A percentile compares a stretch with the other conserved stretches of the same genome.
phyloP scores from a whole-genome alignment of 202 grass and related monocot species.

The Miscanthus sacchariflorus region DNA sequence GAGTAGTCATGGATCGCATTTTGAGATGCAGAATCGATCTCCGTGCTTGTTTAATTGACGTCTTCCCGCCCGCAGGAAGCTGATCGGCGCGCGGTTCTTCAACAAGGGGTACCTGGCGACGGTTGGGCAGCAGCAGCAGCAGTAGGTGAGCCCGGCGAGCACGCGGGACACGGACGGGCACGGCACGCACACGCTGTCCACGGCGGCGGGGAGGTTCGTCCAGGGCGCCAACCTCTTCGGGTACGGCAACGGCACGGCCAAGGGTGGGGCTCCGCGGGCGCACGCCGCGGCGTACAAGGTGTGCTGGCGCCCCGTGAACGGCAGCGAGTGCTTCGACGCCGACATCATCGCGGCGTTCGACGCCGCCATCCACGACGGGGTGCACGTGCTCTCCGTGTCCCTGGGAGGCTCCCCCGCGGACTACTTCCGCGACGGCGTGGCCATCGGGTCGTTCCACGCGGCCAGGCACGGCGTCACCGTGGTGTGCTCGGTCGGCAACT shows the following conservation, averaged over 20 bases:
- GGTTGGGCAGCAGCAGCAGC: constrained; percentile 1
- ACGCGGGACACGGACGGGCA: constrained; percentile 77
- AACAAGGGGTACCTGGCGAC: constrained; percentile 76
- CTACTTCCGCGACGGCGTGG: constrained; percentile 68
- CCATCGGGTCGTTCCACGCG: constrained; percentile 91
- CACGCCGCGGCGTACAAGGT: constrained; percentile 89
- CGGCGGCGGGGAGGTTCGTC: constrained; percentile 70
- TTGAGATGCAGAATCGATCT: background rate
- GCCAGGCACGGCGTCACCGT: constrained; percentile 76
- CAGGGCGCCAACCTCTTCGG: constrained; percentile 73
- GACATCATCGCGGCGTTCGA: constrained; percentile 93
- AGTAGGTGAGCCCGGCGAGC: constrained; percentile 39
- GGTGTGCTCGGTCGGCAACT: constrained; percentile 78
- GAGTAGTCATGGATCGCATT: background rate
- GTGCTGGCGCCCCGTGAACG: constrained; percentile 86
- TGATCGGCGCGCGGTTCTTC: constrained; percentile 89
- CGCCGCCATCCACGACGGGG: constrained; percentile 78
- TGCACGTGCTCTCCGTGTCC: constrained; percentile 83
- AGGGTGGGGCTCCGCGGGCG: constrained; percentile 72
- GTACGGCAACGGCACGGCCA: constrained; percentile 88
- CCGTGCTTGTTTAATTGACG: background rate
- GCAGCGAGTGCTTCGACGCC: constrained; percentile 84
- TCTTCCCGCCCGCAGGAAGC: constrained; percentile 53
- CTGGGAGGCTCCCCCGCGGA: constrained; percentile 59
- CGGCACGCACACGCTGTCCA: constrained; percentile 93